A percentile compares a stretch with the other conserved stretches of the same genome.
phyloP scores from a whole-genome alignment of 768 basidiomycete species.

The Tulasnella sp. region DNA sequence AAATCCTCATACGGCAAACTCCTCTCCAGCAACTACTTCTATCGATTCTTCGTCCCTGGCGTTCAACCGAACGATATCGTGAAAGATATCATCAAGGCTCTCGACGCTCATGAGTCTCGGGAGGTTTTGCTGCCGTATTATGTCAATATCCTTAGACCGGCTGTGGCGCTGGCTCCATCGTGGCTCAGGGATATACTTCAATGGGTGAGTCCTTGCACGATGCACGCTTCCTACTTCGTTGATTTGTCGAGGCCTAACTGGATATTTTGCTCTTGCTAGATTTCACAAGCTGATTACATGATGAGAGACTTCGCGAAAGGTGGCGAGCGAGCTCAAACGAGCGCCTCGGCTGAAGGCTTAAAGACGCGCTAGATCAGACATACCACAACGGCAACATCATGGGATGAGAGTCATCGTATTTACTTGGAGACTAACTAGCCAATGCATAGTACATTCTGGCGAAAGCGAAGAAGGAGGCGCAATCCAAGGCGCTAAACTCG shows the following conservation, averaged over 20 bases:
- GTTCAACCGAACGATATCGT: slow-evolving; percentile 64
- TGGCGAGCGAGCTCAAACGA: slow-evolving; percentile 33
- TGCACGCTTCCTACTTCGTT: background rate
- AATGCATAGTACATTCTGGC: too few relatives aligned
- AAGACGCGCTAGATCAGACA: too few relatives aligned
- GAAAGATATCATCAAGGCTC: slow-evolving; percentile 67
- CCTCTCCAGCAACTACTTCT: slow-evolving; percentile 40
- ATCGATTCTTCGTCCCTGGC: slow-evolving; percentile 68
- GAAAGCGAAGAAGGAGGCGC: too few relatives aligned
- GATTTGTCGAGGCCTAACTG: background rate
- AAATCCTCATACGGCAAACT: slow-evolving; percentile 20
- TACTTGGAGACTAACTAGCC: too few relatives aligned
- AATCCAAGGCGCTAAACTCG: too few relatives aligned
- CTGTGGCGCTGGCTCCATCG: slow-evolving; percentile 51
- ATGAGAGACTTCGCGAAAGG: slow-evolving; percentile 62
- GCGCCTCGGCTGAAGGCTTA: too few relatives aligned
- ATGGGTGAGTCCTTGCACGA: slow-evolving; percentile 46
- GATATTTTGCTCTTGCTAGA: slow-evolving; percentile 36
- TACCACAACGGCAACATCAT: too few relatives aligned
- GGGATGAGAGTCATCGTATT: too few relatives aligned
- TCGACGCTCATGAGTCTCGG: slow-evolving; percentile 71
- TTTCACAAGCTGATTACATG: slow-evolving; percentile 56
- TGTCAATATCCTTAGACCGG: slow-evolving; percentile 43
- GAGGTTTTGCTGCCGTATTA: slow-evolving; percentile 66
- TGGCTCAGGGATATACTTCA: slow-evolving; percentile 64